These are phyloP conservation scores for Medicago ruthenica DNA, from an alignment of 306 rosid genomes.

Conservation along the genomic window DNA sequence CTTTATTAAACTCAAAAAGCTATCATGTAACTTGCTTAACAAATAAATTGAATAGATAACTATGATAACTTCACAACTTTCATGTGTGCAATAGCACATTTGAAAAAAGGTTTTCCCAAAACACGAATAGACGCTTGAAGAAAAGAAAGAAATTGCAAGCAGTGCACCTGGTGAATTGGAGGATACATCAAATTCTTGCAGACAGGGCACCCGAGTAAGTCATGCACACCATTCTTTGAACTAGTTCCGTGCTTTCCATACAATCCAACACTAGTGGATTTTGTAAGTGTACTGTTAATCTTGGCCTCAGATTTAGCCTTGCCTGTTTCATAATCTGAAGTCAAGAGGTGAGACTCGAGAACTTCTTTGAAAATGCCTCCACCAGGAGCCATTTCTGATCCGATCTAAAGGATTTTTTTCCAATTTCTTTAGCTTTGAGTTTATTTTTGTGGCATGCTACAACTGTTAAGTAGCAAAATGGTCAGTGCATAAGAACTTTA, in stretches of 20 bases:
- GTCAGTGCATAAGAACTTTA: conserved; percentile 27
- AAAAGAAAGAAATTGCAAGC: conserved; percentile 24
- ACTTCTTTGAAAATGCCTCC: conserved; percentile 71
- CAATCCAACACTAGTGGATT: conserved; percentile 48
- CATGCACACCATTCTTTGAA: conserved; percentile 81
- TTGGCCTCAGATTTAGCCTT: conserved; percentile 63
- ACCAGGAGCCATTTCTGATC: conserved; percentile 73
- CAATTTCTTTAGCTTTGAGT: conserved; percentile 40
- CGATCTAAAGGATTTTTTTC: conserved; percentile 44
- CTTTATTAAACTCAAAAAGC: background rate
- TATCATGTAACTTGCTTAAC: background rate
- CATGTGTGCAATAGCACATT: conserved; percentile 4
- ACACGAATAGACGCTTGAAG: background rate
- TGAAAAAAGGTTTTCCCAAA: background rate
- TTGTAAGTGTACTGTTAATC: conserved; percentile 50
- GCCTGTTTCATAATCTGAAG: conserved; percentile 63
- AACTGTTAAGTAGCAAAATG: conserved; percentile 46
- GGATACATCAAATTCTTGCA: conserved; percentile 92
- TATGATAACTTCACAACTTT: background rate
- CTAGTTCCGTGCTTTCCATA: conserved; percentile 62
- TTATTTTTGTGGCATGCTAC: conserved; percentile 32
- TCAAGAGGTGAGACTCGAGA: conserved; percentile 58
- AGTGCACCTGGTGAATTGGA: conserved; percentile 87
- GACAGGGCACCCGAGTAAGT: conserved; percentile 87
- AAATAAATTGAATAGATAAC: background rate